Evolutionary conservation across 2,329 filamentous ascomycete species (phyloP), one percentile per base, ranked within the genome.

Genomic region (Dothistroma septosporum): DNA sequence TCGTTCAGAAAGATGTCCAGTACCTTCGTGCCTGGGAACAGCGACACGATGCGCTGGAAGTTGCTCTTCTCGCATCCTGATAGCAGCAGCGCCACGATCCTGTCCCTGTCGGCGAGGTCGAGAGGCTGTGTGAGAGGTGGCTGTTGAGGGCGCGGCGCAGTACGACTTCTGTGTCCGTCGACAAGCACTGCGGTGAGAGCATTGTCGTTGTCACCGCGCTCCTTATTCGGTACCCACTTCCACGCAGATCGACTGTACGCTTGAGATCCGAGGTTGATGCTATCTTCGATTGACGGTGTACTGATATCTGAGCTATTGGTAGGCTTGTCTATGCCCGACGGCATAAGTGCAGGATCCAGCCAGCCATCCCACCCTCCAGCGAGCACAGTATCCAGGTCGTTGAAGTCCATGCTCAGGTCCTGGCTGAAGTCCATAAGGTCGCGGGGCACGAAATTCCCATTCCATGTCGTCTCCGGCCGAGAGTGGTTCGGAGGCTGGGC

Each of bases 361-460:
- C 64, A 66, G 21, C 58, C 54, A 12, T 59, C 60, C 64, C 64
- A 66, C 21, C 60, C 54, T 2, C 62, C 60, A 19, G 59, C 57
- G 4, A 66, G 58, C 3, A 66, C 64, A 6, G 62, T 49, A 44
- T 64, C 62, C 21, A 64, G 57, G 31, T 66, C 64, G 53, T 64
- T 58, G 54, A 66, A 66, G 52, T 64, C 60, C 53, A 66, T 59
- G 46, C 58, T 66, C 33, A 66, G 33, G 19, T 66, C 64, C 47
- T 66, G 64, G 28, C 64, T 61, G 47, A 66, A 66, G 37, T 66
- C 64, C 64, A 66, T 66, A 1, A 66, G 62, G 46, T 66, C 64
- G 28, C 64, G 62, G n/a, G 56, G 58, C 5, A 61, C 53, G n/a
- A 57, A 60, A 47, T 62, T 59, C 7, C 63, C 62, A 19, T 64